phyloP scores from a whole-genome alignment of 2,329 filamentous ascomycete genomes.

The Neopestalotiopsis sp. region DNA sequence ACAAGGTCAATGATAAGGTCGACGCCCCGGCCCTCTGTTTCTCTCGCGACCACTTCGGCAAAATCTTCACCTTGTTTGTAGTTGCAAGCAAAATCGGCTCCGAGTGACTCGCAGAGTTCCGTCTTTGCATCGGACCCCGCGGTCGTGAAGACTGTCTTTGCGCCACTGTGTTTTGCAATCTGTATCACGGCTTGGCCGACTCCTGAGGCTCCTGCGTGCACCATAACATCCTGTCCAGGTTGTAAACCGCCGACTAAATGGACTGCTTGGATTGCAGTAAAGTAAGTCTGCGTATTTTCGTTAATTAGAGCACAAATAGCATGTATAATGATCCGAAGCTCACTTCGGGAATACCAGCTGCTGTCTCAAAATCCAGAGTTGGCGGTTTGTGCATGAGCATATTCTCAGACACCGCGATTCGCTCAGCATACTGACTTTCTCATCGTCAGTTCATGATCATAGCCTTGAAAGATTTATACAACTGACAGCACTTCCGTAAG shows the following conservation, averaged over 20 bases:
- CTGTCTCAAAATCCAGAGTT: conserved; percentile 9
- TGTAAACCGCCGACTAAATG: conserved; percentile 2
- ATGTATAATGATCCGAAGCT: neutral
- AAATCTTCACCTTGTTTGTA: neutral
- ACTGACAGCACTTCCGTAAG: conserved; percentile 10
- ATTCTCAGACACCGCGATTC: conserved; percentile 10
- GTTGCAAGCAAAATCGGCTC: conserved; percentile 7
- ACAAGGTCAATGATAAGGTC: conserved; percentile 11
- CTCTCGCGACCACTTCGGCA: neutral
- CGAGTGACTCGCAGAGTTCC: conserved; percentile 1
- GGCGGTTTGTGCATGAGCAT: conserved; percentile 14
- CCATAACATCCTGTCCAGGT: conserved; percentile 20
- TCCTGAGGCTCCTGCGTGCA: conserved; percentile 8
- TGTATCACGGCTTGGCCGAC: conserved; percentile 15
- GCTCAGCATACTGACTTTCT: conserved; percentile 2
- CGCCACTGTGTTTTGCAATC: conserved; percentile 8
- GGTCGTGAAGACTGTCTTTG: conserved; percentile 6
- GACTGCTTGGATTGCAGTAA: conserved; percentile 10
- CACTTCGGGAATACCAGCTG: conserved; percentile 8
- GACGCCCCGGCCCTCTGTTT: conserved; percentile 5
- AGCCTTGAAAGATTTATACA: neutral
- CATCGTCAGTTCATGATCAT: neutral
- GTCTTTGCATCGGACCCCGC: conserved; percentile 5
- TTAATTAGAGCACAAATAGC: neutral
- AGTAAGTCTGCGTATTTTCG: neutral